Conservation (phyloP, 2,329 filamentous ascomycete species). For the Aureobasidium sp. region DNA sequence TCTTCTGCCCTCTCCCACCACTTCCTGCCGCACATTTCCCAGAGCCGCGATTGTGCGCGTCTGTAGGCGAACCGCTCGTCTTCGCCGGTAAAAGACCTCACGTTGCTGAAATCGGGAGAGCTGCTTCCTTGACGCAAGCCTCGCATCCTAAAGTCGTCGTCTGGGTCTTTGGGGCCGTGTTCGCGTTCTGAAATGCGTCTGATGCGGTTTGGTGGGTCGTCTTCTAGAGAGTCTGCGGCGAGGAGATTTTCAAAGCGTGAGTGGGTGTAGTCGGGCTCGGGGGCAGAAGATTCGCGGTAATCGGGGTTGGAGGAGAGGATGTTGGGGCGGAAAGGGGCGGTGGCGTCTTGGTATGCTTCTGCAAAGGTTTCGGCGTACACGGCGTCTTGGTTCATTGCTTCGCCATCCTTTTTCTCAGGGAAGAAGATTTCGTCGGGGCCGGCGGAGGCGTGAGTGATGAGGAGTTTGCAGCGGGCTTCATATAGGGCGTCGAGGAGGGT, state of each 20-base stretch:
- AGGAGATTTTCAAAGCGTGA: conserved; percentile 32
- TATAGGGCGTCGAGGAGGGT: conserved; percentile 74
- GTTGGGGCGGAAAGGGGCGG: conserved; percentile 72
- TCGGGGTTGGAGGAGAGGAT: conserved; percentile 54
- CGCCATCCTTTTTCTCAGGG: conserved; percentile 36
- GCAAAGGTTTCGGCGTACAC: conserved; percentile 59
- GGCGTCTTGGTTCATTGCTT: conserved; percentile 37
- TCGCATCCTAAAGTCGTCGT: conserved; percentile 18
- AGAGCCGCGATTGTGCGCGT: conserved; percentile 66
- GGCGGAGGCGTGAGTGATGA: conserved; percentile 56
- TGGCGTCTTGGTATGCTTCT: conserved; percentile 72
- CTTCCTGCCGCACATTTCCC: conserved; percentile 68
- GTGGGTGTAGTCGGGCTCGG: conserved; percentile 32
- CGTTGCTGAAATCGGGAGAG: conserved; percentile 57
- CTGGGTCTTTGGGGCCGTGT: conserved; percentile 15
- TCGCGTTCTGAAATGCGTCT: conserved; percentile 22
- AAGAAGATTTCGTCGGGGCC: conserved; percentile 73
- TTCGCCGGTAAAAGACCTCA: conserved; percentile 66
- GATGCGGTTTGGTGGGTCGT: conserved; percentile 40
- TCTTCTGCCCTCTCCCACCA: conserved; percentile 61
- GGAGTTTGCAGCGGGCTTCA: conserved; percentile 70
- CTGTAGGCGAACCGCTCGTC: conserved; percentile 79
- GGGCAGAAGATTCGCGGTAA: conserved; percentile 18
- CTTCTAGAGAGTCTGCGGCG: conserved; percentile 41
- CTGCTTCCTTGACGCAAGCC: neutral